phyloP scores from a whole-genome alignment of 805 yeast species.

The Candida piceae region DNA sequence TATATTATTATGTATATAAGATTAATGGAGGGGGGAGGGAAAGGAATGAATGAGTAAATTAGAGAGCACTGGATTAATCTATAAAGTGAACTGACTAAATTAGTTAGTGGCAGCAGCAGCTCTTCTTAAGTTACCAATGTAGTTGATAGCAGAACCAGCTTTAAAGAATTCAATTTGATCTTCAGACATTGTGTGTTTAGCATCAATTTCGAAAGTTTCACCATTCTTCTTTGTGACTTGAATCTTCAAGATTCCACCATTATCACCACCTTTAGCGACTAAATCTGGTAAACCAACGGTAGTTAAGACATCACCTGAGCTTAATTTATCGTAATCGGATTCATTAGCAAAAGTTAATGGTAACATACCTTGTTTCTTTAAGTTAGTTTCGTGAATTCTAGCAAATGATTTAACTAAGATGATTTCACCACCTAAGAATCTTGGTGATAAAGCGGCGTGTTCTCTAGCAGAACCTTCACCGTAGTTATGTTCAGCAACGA shows the following conservation, averaged over 20 bases:
- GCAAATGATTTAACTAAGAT: conserved; percentile 94
- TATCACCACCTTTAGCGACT: conserved; percentile 77
- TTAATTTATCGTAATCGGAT: conserved; percentile 76
- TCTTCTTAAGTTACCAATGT: conserved; percentile 43
- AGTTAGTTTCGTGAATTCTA: conserved; percentile 95
- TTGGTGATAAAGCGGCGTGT: conserved; percentile 95
- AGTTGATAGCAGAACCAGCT: conserved; percentile 96
- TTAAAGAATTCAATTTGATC: conserved; percentile 95
- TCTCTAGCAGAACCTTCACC: conserved; percentile 99
- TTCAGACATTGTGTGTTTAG: conserved; percentile 94
- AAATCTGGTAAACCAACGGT: conserved; percentile 71
- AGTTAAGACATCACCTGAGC: conserved; percentile 71
- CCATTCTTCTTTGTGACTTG: conserved; percentile 75
- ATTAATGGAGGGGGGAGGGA: too few species aligned
- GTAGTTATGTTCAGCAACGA: conserved; percentile 95
- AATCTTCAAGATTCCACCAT: conserved; percentile 75
- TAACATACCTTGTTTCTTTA: conserved; percentile 96
- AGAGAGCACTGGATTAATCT: too few species aligned
- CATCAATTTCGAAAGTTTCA: conserved; percentile 57
- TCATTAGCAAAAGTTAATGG: conserved; percentile 92
- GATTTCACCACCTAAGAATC: conserved; percentile 87
- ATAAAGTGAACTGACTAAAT: too few species aligned
- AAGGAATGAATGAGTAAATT: too few species aligned
- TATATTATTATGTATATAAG: too few species aligned
- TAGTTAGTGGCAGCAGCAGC: conserved; percentile 4